Base-by-base conservation (phyloP, 768 basidiomycete genomes). In the Serendipita sp. region DNA sequence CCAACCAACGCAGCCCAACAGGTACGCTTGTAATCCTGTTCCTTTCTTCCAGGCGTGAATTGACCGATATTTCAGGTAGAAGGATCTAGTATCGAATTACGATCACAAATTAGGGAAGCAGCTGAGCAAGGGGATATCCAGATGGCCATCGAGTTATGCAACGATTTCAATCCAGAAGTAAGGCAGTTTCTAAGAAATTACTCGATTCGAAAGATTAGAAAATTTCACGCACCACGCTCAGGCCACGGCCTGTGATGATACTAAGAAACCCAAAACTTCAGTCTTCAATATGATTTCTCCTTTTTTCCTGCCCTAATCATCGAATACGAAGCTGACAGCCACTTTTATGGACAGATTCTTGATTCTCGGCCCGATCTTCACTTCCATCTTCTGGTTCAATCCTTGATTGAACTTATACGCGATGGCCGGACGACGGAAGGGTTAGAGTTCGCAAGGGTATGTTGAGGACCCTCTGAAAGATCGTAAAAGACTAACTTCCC, bases 211-310 rank as follows among this genome's bases (percentile, higher is more conserved):
- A 89, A 78, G 92, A 95, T 95, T 93, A 86, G 78, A 91, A 70
- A 24, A 71, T 74, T 86, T 88, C 91, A 96, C 96, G 94, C 93
- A 96, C 94, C 93, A 95, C 92, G 86, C 93, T 83, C 80, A 96
- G 85, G 78, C 85, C 80, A 76, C 77, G 83, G 88, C 83, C 86
- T 80, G 77, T 92, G 92, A 89, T 86, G 93, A 94, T 74, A 84
- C 71, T 74, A 70, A 70, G 74, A 78, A 79, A 82, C 75, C 79
- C 79, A 84, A 86, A 86, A 86, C 87, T 90, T 89, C 88, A 89
- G 89, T 91, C 88, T 91, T 91, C 86, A 90, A 90, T 87, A 91
- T 92, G 89, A 91, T 80, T 76, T 69, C 68, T 70, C 70, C 69
- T 24, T 24, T 24, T 24, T 24, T 24, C 24, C 70, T 72, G 69